These are phyloP conservation scores for Lanmaoa pseudosensibilis DNA, from an alignment of 768 basidiomycete species.

Conservation along the genomic window DNA sequence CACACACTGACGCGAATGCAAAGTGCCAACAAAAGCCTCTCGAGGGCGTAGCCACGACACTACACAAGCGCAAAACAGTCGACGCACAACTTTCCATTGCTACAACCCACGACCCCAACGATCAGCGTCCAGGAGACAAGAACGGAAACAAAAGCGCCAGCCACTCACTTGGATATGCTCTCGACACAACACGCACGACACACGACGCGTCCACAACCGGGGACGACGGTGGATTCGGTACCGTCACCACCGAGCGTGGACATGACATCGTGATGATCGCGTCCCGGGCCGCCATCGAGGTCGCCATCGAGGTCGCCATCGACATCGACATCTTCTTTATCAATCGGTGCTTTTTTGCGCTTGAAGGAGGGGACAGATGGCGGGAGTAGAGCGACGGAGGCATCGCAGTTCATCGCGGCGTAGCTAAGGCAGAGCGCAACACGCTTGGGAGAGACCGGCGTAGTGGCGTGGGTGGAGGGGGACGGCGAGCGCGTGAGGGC, in stretches of 20 bases:
- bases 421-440: constrained; percentile 24
- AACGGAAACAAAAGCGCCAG: neutral
- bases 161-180: constrained; percentile 35
- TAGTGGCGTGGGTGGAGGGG: constrained; percentile 11
- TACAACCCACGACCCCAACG: neutral
- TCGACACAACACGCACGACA: constrained; percentile 39
- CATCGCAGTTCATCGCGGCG: constrained; percentile 24
- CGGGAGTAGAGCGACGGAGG: neutral
- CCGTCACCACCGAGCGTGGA: constrained; percentile 3
- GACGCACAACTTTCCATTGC: constrained; percentile 33
- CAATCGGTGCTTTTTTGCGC: constrained; percentile 30
- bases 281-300: neutral
- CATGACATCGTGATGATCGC: constrained; percentile 3
- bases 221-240: constrained; percentile 16
- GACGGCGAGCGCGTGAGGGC: constrained; percentile 37
- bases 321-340: constrained; percentile 21
- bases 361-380: constrained; percentile 8
- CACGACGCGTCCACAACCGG: constrained; percentile 37
- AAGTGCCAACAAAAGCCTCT: neutral
- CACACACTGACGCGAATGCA: neutral
- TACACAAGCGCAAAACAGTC: constrained; percentile 33
- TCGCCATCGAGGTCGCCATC: neutral
- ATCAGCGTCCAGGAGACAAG: constrained; percentile 9
- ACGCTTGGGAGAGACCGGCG: constrained; percentile 31
- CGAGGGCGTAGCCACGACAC: neutral